These are phyloP conservation scores for Emergomyces pasteurianus DNA, from an alignment of 2,329 filamentous ascomycete species.

Conservation along the genomic window DNA sequence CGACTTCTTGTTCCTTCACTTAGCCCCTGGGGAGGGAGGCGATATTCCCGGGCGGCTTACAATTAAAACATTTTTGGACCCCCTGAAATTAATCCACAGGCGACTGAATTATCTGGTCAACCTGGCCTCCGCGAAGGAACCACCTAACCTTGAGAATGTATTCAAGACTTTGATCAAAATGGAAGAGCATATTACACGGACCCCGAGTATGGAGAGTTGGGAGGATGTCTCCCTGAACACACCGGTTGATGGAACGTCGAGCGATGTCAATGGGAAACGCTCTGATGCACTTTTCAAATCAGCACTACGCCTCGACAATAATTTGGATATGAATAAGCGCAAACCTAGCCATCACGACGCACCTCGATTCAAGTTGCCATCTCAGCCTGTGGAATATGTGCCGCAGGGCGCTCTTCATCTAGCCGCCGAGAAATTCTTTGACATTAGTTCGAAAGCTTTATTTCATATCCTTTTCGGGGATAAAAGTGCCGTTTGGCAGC, in stretches of 20 bases:
- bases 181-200: conserved; percentile 51
- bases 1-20: conserved; percentile 82
- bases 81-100: conserved; percentile 66
- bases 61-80: conserved; percentile 86
- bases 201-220: conserved; percentile 78
- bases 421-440: conserved; percentile 69
- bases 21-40: conserved; percentile 51
- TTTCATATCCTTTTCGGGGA: conserved; percentile 97
- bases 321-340: conserved; percentile 39
- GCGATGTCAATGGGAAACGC: conserved; percentile 25
- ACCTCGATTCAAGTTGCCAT: conserved; percentile 69
- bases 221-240: conserved; percentile 60
- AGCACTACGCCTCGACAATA: conserved; percentile 51
- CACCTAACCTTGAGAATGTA: conserved; percentile 55
- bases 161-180: conserved; percentile 63
- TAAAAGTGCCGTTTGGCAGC: conserved; percentile 86
- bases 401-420: conserved; percentile 68
- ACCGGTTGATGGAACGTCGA: conserved; percentile 44
- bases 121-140: conserved; percentile 61
- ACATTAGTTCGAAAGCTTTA: conserved; percentile 83
- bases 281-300: conserved; percentile 41
- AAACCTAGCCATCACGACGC: conserved; percentile 30
- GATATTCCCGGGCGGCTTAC: conserved; percentile 62
- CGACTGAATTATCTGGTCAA: conserved; percentile 78
- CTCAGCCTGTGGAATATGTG: conserved; percentile 69